These are phyloP conservation scores for Oryza longistaminata DNA, from an alignment of 176 grass and related monocot species.

Conservation along the genomic window DNA sequence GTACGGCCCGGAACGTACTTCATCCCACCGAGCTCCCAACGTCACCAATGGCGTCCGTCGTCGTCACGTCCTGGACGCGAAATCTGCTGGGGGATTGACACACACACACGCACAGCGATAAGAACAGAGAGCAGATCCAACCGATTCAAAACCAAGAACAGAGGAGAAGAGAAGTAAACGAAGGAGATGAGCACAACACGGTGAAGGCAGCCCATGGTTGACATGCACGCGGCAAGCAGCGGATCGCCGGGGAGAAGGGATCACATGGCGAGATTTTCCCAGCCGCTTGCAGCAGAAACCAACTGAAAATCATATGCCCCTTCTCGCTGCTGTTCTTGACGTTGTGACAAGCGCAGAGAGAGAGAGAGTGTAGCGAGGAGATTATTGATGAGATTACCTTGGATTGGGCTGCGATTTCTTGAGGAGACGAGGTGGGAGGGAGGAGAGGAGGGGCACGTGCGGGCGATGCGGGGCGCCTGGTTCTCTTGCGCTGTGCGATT, in stretches of 20 bases:
- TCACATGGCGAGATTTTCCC: background rate
- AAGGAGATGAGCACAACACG: background rate
- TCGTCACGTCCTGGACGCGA: background rate
- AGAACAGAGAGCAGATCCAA: constrained; percentile 37
- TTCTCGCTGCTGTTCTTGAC: background rate
- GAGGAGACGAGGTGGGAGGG: background rate
- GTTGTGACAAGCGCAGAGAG: constrained; percentile 19
- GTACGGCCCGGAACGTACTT: constrained; percentile 67
- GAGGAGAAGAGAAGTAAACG: background rate
- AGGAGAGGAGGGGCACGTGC: background rate
- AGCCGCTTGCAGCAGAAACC: background rate
- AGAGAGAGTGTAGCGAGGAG: background rate
- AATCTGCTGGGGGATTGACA: constrained; percentile 16
- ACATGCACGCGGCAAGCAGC: constrained; percentile 14
- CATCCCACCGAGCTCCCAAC: constrained; percentile 10
- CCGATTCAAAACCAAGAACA: background rate
- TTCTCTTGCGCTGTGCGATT: background rate
- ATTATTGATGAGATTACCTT: constrained; percentile 3
- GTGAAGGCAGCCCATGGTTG: constrained; percentile 13
- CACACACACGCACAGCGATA: background rate
- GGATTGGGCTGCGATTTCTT: background rate
- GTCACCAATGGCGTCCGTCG: background rate
- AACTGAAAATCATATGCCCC: background rate
- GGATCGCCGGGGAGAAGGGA: background rate
- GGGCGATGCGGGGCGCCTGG: background rate